Base-by-base conservation (phyloP, 2,329 filamentous ascomycete genomes). In the Alternaria infectoria region DNA sequence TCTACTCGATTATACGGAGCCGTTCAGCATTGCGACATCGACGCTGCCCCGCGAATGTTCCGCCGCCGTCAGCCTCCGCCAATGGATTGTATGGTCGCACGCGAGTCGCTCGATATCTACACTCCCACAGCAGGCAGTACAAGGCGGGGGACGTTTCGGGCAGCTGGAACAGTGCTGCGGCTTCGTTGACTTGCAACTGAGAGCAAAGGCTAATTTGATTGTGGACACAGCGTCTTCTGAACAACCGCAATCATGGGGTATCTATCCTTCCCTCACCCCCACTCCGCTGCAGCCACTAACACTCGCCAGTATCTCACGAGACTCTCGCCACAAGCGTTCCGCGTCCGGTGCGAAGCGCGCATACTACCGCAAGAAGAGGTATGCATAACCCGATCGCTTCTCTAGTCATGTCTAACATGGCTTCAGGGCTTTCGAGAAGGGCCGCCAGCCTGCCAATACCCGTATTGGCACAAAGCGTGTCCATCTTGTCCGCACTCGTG, bases 381-480 rank as follows among this genome's bases (percentile, higher is more conserved):
- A 85, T 84, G 83, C 82, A 85, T 85, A 85, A 86, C 75, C 84
- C 84, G 83, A 85, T 80, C 78, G 83, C 80, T 76, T 77, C 92
- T 91, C 92, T 84, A 88, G 86, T 91, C 90, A 79, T 79, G 76
- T 79, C 80, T 85, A 82, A 86, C 82, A 83, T 81, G 83, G 79
- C 80, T 88, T 89, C 93, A 99, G 96, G 95, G 96, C 94, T 89
- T 99, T 99, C 92, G 96, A 99, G 91, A 93, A 94, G 86, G 96
- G 96, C 85, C 95, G 96, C 85, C 96, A 99, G 90, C 93, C 95
- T 84, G 93, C 96, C 89, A 97, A 96, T 90, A 99, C 96, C 87
- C 93, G 95, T 91, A 98, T 99, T 86, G 96, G 96, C 81, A 82
- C 91, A 83, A 97, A 97, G 92, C 91, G 93, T 84, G 90, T 97